Evolutionary conservation across 495 filamentous ascomycete genomes (phyloP).

Genomic region (Rostrohypoxylon terebratum): DNA sequence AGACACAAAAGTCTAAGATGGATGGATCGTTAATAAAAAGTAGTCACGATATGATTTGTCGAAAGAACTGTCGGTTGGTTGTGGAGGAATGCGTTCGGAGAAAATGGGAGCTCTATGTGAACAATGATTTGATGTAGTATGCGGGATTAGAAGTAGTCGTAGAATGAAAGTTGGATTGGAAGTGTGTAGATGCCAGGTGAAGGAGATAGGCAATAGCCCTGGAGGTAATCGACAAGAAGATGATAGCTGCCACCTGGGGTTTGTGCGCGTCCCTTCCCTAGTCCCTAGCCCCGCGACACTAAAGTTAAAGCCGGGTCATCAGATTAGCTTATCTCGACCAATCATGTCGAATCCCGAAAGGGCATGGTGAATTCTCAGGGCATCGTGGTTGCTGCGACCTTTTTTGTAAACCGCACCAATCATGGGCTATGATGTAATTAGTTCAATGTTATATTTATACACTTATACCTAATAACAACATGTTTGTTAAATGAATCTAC

Average conservation of each 20-base stretch:
- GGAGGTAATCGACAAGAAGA: conserved; percentile 12
- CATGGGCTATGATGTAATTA: neutral
- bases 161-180: conserved; percentile 9
- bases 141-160: conserved; percentile 2
- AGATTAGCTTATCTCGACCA: conserved; percentile 16
- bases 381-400: conserved; percentile 4
- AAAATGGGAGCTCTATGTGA: neutral
- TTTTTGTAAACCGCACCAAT: neutral
- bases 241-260: conserved; percentile 12
- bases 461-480: neutral
- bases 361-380: conserved; percentile 34
- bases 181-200: neutral
- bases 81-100: neutral
- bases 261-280: conserved; percentile 28
- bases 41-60: neutral
- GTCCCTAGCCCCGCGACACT: conserved; percentile 36
- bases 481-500: neutral
- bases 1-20: neutral
- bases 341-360: conserved; percentile 29
- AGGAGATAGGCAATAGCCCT: conserved; percentile 14
- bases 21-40: neutral
- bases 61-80: neutral
- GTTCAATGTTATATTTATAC: neutral
- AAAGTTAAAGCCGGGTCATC: conserved; percentile 30
- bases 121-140: neutral